Percentiles rank a stretch among this genome's conserved stretches.
phyloP scores from a whole-genome alignment of 192 early-diverging fungal species.

The Gigaspora rosea region DNA sequence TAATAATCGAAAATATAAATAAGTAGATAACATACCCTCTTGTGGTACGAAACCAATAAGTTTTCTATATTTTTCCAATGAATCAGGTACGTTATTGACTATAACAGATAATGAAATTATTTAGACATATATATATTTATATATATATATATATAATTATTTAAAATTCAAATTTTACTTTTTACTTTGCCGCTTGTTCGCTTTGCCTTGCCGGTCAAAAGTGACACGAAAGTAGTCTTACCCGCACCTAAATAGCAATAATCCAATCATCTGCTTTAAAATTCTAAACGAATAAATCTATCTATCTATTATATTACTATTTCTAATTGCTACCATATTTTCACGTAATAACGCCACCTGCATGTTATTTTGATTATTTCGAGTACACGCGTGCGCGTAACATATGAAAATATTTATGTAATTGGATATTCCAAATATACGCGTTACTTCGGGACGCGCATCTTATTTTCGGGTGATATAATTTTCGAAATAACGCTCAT shows the following conservation, averaged over 20 bases:
- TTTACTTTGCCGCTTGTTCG: slow-evolving; percentile 53
- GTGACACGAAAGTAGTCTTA: slow-evolving; percentile 63
- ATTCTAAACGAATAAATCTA: too few species aligned
- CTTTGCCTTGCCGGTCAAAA: slow-evolving; percentile 64
- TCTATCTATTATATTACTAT: too few species aligned
- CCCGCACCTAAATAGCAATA: slow-evolving; percentile 42
- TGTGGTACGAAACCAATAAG: slow-evolving; percentile 76
- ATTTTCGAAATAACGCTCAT: not conserved
- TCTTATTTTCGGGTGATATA: too few species aligned
- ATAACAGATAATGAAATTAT: not conserved
- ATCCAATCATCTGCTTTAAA: not conserved
- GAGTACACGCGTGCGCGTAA: too few species aligned
- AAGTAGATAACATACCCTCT: slow-evolving; percentile 37
- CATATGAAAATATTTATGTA: too few species aligned
- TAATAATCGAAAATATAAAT: not conserved
- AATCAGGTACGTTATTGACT: slow-evolving; percentile 59
- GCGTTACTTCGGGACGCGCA: too few species aligned
- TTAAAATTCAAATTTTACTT: not conserved
- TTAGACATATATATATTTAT: not conserved
- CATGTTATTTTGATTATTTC: too few species aligned
- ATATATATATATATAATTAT: not conserved
- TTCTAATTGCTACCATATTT: too few species aligned
- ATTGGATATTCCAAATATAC: too few species aligned
- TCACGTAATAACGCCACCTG: too few species aligned
- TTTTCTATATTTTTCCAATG: slow-evolving; percentile 63